A percentile compares a stretch with the other conserved stretches of the same genome.
Evolutionary conservation across 2,329 filamentous ascomycete genomes (phyloP).

Genomic region (Talaromyces amestolkiae): DNA sequence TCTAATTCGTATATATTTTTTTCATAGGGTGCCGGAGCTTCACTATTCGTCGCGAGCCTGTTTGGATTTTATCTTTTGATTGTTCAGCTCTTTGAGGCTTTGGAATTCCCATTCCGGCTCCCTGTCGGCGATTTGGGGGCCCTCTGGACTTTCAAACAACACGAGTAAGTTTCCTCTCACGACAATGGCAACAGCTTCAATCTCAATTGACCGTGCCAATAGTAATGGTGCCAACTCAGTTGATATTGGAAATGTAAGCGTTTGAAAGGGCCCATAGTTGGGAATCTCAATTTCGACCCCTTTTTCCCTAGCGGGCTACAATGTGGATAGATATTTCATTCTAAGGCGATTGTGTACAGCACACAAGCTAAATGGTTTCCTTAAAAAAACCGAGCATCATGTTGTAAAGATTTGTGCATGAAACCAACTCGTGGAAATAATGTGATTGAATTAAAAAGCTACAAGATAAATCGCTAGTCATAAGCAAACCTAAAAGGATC

Average conservation of each 20-base stretch:
- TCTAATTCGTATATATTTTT: neutral
- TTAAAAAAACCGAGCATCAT: neutral
- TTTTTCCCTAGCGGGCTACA: neutral
- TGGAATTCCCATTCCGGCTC: constrained; percentile 54
- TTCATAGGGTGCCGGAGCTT: constrained; percentile 46
- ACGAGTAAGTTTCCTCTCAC: neutral
- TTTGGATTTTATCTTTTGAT: constrained; percentile 55
- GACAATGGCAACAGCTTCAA: neutral
- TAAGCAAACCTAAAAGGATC: neutral
- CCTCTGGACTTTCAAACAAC: neutral
- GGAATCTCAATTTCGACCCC: neutral
- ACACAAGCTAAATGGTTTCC: neutral
- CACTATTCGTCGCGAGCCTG: constrained; percentile 49
- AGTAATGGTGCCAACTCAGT: neutral
- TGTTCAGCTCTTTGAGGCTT: constrained; percentile 53
- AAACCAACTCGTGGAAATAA: neutral
- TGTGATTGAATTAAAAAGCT: neutral
- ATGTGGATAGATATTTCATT: neutral
- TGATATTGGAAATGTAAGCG: neutral
- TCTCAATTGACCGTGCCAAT: neutral
- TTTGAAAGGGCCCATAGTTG: neutral
- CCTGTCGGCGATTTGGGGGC: constrained; percentile 40
- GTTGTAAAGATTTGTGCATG: neutral
- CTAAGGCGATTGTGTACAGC: neutral
- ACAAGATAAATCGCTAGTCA: neutral